phyloP scores from a whole-genome alignment of 2,329 filamentous ascomycete genomes.

The Alternaria angustiovoidea region DNA sequence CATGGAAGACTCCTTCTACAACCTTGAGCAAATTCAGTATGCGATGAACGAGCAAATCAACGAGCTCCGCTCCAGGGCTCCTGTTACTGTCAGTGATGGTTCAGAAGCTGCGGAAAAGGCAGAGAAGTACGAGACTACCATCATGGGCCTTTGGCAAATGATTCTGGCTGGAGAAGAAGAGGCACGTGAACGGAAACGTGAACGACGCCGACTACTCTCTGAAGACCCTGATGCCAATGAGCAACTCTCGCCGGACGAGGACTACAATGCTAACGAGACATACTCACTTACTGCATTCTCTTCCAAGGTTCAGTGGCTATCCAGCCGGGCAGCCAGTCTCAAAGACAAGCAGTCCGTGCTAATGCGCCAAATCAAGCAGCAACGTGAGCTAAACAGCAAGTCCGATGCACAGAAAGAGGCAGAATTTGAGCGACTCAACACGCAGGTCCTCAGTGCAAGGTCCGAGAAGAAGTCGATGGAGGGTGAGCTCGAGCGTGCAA shows the following conservation, averaged over 20 bases:
- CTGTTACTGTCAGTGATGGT: constrained; percentile 27
- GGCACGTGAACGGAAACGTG: constrained; percentile 49
- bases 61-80: constrained; percentile 31
- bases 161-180: constrained; percentile 55
- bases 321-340: constrained; percentile 76
- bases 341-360: constrained; percentile 90
- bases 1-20: constrained; percentile 67
- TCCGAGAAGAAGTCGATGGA: constrained; percentile 48
- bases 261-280: constrained; percentile 63
- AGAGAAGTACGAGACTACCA: constrained; percentile 59
- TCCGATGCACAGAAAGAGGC: constrained; percentile 67
- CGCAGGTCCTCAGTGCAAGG: constrained; percentile 49
- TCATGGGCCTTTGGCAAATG: constrained; percentile 63
- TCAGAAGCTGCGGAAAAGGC: constrained; percentile 37
- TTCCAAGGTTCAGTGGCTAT: constrained; percentile 79
- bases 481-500: constrained; percentile 47
- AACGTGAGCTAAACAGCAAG: constrained; percentile 89
- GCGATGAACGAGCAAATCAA: constrained; percentile 41
- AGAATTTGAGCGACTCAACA: constrained; percentile 53
- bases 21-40: constrained; percentile 48
- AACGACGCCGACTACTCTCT: constrained; percentile 47
- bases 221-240: constrained; percentile 69
- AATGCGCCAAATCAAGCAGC: constrained; percentile 92
- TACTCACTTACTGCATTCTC: constrained; percentile 82
- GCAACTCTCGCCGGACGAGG: constrained; percentile 68